Base-by-base conservation (phyloP, 2,329 filamentous ascomycete species). In the Pseudogymnoascus verrucosus region DNA sequence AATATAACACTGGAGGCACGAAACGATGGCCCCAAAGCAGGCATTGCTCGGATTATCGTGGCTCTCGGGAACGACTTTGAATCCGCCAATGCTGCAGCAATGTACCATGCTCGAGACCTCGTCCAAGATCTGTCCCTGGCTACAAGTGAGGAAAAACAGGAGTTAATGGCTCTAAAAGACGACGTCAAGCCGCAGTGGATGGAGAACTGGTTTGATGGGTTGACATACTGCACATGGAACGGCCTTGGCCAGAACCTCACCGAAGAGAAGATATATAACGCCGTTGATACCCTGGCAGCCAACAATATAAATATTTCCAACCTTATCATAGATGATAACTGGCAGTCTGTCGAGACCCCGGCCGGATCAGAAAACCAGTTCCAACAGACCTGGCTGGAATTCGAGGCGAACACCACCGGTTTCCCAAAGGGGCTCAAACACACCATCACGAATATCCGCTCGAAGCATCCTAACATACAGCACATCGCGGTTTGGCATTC, bases 201-300 rank as follows among this genome's bases (percentile, higher is more conserved):
- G 60, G 86, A 95, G 67, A 86, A 90, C 65, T 97, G 93, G 92
- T 93, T 93, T 72, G 95, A 98, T 74, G 91, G 92, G 0, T 78
- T 99, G 39, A 90, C 92, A 0, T 99, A 95, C 73, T 99, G 95
- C 84, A 99, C 95, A 0, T 99, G 95, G 95, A 99, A 98, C 72
- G 89, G 87, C 0, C 80, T 99, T 0, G 95, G 95, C 0, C 91
- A 96, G 70, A 79, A 87, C 51, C 79, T 99, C 36, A 95, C 88
- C 0, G 90, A 93, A 65, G 80, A 90, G 19, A 96, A 91, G 69
- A 84, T 99, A 12, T 79, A 92, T 11, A 75, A 85, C 42, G 91
- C 93, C 1, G 78, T 98, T 0, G 85, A 91, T 64, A 81, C 83
- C 1, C 78, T 99, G 10, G 82, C 87, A 4, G 79, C 85, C 31